phyloP scores from a whole-genome alignment of 2,329 filamentous ascomycete species.

The Ampelomyces quisqualis region DNA sequence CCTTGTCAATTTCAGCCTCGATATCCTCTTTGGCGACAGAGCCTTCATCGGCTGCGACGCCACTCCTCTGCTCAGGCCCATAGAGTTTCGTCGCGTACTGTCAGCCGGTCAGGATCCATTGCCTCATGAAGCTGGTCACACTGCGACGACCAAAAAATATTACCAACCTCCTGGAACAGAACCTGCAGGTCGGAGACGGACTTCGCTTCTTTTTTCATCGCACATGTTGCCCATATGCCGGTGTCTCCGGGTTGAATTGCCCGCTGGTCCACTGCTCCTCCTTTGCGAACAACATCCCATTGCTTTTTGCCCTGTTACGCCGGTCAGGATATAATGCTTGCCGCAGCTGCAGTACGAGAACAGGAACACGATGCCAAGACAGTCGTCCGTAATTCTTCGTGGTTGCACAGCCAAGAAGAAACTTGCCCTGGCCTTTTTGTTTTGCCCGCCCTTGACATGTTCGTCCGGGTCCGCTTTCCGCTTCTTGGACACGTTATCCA shows the following conservation, averaged over 20 bases:
- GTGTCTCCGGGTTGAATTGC: conserved; percentile 66
- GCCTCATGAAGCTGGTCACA: background rate
- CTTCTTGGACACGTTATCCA: conserved; percentile 33
- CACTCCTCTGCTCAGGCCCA: conserved; percentile 39
- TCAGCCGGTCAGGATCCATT: conserved; percentile 43
- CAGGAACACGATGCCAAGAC: conserved; percentile 12
- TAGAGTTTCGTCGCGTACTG: conserved; percentile 66
- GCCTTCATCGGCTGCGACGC: conserved; percentile 45
- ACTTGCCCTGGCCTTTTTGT: conserved; percentile 45
- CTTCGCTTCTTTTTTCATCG: conserved; percentile 68
- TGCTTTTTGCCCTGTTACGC: conserved; percentile 45
- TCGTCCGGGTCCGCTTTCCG: conserved; percentile 40
- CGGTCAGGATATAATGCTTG: conserved; percentile 17
- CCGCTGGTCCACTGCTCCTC: conserved; percentile 33
- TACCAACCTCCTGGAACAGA: conserved; percentile 65
- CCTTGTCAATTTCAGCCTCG: conserved; percentile 69
- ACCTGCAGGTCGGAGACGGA: conserved; percentile 66
- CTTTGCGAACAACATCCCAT: conserved; percentile 46
- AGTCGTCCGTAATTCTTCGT: conserved; percentile 8
- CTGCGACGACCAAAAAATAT: conserved; percentile 1
- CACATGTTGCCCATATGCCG: conserved; percentile 78
- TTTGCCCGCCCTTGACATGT: conserved; percentile 20
- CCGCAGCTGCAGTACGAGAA: conserved; percentile 22
- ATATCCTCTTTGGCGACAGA: conserved; percentile 57
- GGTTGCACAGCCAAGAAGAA: conserved; percentile 17